Base-by-base conservation (phyloP, 345 rosid genomes). In the Moricandia arvensis region DNA sequence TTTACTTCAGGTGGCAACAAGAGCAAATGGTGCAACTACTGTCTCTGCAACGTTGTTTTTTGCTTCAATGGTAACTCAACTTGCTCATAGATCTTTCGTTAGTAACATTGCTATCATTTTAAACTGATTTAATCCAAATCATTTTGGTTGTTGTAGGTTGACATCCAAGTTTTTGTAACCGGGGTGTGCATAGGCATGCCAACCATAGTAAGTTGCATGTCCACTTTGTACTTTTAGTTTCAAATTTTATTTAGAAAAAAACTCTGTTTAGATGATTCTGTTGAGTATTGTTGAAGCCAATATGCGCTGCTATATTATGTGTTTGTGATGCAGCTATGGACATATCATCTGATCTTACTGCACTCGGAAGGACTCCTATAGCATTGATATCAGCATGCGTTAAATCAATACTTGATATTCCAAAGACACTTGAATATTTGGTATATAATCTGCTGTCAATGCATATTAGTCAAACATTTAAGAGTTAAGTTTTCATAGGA, bases 171-270 rank as follows among this genome's bases (percentile, higher is more conserved):
- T 68, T 89, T 92, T 69, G 97, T 87, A 45, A 89, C 96, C 1
- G 97, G 98, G 97, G 97, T 79, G 97, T 94, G 37, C 97, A 94
- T 80, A 85, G 96, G 73, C 84, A 87, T 79, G 96, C 96, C 53
- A 90, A 89, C 79, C 75, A 81, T 38, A 81, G 98, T 94, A 85
- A 78, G 90, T 82, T 73, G 55, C 18, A 53, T 66, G 63, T 75
- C 73, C 69, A 1, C 37, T 7, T 47, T 45, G 26, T 8, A n/a
- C 15, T 45, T 45, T 4, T 12, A 24, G 5, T 45, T 55, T 6
- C 54, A 11, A 0, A 1, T 18, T 34, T 59, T 8, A 24, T 18
- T 35, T 59, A 11, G 2, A 3, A 57, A 47, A 60, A 21, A 64
- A 33, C 53, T 38, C 49, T n/a, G 49, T 64, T 41, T 34, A 37